Evolutionary conservation across 1,139 yeast species (phyloP).

Genomic region (Nakaseomyces nivariensis): DNA sequence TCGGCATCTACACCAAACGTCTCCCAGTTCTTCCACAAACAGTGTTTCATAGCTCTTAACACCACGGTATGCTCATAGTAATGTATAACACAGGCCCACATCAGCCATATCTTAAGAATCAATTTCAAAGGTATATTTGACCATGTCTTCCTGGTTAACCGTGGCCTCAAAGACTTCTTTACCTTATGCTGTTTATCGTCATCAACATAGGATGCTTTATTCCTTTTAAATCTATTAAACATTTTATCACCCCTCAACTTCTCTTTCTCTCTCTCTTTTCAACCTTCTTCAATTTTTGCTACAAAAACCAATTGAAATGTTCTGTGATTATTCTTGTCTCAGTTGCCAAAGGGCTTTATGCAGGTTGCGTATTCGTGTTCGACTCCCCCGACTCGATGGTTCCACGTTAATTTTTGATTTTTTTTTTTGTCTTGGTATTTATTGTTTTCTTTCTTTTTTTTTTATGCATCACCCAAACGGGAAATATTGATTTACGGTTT

Average conservation of each 20-base stretch:
- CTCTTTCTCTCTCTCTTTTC: neutral
- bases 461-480: neutral
- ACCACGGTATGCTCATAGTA: constrained; percentile 57
- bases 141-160: neutral
- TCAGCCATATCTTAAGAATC: constrained; percentile 3
- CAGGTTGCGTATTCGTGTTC: too few species aligned
- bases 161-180: neutral
- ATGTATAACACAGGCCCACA: constrained; percentile 45
- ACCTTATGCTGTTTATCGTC: neutral
- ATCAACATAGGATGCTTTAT: neutral
- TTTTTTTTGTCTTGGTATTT: neutral
- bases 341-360: too few species aligned
- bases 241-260: neutral
- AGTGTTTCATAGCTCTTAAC: constrained; percentile 36
- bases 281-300: neutral
- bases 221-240: neutral
- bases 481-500: neutral
- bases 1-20: constrained; percentile 33
- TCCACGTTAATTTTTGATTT: neutral
- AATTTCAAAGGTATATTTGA: neutral
- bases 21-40: constrained; percentile 63
- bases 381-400: too few species aligned
- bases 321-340: too few species aligned
- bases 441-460: too few species aligned
- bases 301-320: too few species aligned